A percentile compares a stretch with the other conserved stretches of the same genome.
Conservation (phyloP, 1,139 yeast species). For the Zygosaccharomyces pseudobailii region DNA sequence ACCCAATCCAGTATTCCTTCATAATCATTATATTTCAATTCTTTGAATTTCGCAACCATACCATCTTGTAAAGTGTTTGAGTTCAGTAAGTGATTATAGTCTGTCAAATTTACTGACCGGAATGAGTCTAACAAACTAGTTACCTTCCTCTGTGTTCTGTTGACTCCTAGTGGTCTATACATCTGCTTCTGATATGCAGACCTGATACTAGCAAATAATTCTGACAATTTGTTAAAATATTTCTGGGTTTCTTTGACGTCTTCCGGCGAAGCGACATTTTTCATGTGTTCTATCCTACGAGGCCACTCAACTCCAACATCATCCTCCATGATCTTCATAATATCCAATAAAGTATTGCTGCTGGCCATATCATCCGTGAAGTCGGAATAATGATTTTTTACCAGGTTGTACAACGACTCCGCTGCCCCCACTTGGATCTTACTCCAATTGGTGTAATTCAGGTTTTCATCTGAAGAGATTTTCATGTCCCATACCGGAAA, state of each 20-base stretch:
- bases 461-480: constrained; percentile 29
- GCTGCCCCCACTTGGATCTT: constrained; percentile 78
- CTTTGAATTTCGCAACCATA: constrained; percentile 29
- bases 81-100: constrained; percentile 15
- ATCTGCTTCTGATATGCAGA: constrained; percentile 72
- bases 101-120: constrained; percentile 16
- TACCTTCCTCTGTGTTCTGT: constrained; percentile 21
- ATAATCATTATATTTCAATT: constrained; percentile 42
- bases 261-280: constrained; percentile 8
- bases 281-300: constrained; percentile 30
- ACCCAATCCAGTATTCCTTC: constrained; percentile 38
- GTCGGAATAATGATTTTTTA: constrained; percentile 69
- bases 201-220: constrained; percentile 62
- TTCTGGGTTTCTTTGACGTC: constrained; percentile 34
- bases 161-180: constrained; percentile 59
- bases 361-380: constrained; percentile 65
- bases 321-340: constrained; percentile 64
- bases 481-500: constrained; percentile 47
- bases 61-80: constrained; percentile 18
- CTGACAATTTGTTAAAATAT: constrained; percentile 47
- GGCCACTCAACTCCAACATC: constrained; percentile 72
- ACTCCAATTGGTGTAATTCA: constrained; percentile 47
- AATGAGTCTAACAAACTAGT: constrained; percentile 19
- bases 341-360: constrained; percentile 57
- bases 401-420: constrained; percentile 69